Evolutionary conservation across 2,329 filamentous ascomycete genomes (phyloP).

Genomic region (Teratosphaeria epicoccoides): DNA sequence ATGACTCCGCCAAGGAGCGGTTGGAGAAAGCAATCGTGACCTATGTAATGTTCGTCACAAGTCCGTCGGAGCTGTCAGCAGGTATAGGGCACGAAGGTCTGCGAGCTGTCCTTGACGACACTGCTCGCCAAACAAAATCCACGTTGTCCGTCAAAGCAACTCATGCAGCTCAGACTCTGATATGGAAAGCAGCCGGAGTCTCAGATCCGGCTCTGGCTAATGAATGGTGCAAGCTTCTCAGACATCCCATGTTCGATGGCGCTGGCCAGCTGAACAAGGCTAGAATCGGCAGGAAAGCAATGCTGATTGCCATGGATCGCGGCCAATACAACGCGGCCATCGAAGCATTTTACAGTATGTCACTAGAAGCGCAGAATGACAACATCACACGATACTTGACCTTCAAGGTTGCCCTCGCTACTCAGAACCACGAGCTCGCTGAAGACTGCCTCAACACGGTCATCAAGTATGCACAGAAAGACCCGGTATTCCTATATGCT

Average conservation of each 20-base stretch:
- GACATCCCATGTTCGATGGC: conserved; percentile 56
- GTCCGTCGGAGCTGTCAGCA: conserved; percentile 18
- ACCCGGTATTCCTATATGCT: conserved; percentile 61
- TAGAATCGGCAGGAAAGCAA: conserved; percentile 56
- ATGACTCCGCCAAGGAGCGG: conserved; percentile 41
- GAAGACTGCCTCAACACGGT: conserved; percentile 53
- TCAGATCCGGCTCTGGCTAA: conserved; percentile 1
- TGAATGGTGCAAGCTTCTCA: conserved; percentile 59
- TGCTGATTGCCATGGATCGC: conserved; percentile 56
- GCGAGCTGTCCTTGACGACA: conserved; percentile 33
- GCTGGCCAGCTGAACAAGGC: conserved; percentile 55
- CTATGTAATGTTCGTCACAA: conserved; percentile 54
- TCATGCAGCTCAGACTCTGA: conserved; percentile 56
- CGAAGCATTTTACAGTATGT: conserved; percentile 49
- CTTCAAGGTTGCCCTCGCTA: conserved; percentile 20
- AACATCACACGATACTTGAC: conserved; percentile 17
- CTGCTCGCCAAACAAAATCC: conserved; percentile 37
- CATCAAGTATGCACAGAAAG: conserved; percentile 40
- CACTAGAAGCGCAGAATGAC: conserved; percentile 24
- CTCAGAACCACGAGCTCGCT: conserved; percentile 35
- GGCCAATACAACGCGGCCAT: conserved; percentile 46
- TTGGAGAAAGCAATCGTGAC: conserved; percentile 60
- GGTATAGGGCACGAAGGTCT: conserved; percentile 29
- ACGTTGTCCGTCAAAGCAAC: conserved; percentile 51
- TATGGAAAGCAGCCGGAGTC: conserved; percentile 55